phyloP scores from a whole-genome alignment of 1,284 basidiomycete genomes.

The Ceratobasidium sp. region DNA sequence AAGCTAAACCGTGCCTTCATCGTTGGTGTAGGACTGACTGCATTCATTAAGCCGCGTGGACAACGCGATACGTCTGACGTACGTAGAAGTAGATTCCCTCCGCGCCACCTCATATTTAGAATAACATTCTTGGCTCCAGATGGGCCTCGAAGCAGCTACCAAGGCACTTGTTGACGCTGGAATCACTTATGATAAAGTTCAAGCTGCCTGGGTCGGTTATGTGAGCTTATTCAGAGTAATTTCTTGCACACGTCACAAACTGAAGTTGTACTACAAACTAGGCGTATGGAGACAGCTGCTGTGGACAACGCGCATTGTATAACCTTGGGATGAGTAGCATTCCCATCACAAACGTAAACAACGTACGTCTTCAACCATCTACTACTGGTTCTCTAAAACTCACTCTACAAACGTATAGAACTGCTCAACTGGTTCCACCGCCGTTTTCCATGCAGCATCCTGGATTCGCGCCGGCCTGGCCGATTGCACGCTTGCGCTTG shows the following conservation, averaged over 20 bases:
- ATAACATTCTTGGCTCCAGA: conserved; percentile 60
- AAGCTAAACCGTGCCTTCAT: conserved; percentile 68
- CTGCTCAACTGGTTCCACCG: conserved; percentile 79
- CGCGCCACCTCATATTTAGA: not conserved
- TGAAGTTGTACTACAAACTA: not conserved
- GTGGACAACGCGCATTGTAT: conserved; percentile 88
- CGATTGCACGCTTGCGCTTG: conserved; percentile 85
- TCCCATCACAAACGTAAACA: conserved; percentile 89
- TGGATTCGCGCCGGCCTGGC: conserved; percentile 77
- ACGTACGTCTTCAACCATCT: conserved; percentile 61
- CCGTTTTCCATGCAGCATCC: conserved; percentile 78
- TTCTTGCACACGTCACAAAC: not conserved
- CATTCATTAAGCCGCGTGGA: conserved; percentile 84
- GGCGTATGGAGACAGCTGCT: conserved; percentile 83
- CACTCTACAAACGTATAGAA: conserved; percentile 61
- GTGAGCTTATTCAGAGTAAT: conserved; percentile 58
- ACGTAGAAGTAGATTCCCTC: conserved; percentile 52
- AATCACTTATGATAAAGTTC: conserved; percentile 83
- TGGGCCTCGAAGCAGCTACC: conserved; percentile 86
- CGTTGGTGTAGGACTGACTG: conserved; percentile 83
- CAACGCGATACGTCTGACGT: conserved; percentile 77
- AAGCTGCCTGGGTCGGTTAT: conserved; percentile 72
- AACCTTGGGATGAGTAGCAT: conserved; percentile 88
- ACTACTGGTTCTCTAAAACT: no score
- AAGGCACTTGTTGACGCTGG: conserved; percentile 90